phyloP scores from a whole-genome alignment of 2,329 filamentous ascomycete species.

The Gremmenia infestans region DNA sequence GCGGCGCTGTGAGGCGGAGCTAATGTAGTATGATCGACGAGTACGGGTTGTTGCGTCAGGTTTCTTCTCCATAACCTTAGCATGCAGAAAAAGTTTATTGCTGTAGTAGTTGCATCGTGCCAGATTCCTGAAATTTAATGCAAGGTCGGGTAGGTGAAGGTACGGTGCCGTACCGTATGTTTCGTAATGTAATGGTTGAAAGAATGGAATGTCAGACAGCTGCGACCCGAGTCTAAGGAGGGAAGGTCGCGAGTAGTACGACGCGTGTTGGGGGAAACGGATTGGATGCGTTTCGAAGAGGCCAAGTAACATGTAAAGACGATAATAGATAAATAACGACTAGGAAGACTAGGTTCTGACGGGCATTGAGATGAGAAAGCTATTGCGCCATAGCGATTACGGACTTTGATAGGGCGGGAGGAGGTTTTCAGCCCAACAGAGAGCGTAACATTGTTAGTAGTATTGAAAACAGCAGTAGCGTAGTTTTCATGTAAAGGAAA shows the following conservation, averaged over 20 bases:
- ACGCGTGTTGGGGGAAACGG: background rate
- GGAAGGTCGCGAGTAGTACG: conserved; percentile 9
- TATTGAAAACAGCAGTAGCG: background rate
- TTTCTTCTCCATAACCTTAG: conserved; percentile 16
- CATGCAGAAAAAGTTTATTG: background rate
- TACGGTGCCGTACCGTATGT: background rate
- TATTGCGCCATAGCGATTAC: conserved; percentile 17
- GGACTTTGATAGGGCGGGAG: conserved; percentile 11
- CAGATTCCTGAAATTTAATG: background rate
- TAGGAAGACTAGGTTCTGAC: conserved; percentile 1
- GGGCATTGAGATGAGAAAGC: conserved; percentile 7
- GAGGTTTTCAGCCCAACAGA: background rate
- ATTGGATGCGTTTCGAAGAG: background rate
- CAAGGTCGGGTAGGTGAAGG: background rate
- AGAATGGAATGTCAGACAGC: conserved; percentile 1
- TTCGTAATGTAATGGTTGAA: conserved; percentile 10
- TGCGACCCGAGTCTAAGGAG: conserved; percentile 8
- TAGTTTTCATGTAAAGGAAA: background rate
- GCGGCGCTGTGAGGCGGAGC: conserved; percentile 21
- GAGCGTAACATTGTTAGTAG: conserved; percentile 3
- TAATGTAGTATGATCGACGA: conserved; percentile 14
- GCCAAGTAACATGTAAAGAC: conserved; percentile 21
- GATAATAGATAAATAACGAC: background rate
- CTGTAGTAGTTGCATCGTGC: conserved; percentile 8
- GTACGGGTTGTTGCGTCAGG: conserved; percentile 7